Percentiles rank a stretch among this genome's conserved stretches.
Evolutionary conservation across 2,329 filamentous ascomycete species (phyloP).

Genomic region (Scytalidium lignicola): DNA sequence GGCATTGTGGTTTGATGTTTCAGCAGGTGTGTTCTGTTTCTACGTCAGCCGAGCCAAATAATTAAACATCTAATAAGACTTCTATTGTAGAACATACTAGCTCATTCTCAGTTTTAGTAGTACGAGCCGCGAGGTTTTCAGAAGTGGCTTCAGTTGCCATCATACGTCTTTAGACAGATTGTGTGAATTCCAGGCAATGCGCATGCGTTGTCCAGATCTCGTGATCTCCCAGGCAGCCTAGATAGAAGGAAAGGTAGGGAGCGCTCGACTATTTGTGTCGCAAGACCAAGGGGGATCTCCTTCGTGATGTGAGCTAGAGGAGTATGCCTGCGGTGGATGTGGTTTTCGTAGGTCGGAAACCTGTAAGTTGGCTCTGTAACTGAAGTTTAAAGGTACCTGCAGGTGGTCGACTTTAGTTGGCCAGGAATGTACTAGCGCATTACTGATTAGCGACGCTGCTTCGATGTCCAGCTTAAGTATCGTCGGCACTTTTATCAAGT

Average conservation of each 20-base stretch:
- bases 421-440: neutral
- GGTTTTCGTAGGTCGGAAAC: neutral
- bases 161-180: conserved; percentile 46
- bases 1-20: conserved; percentile 47
- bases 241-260: neutral
- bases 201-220: conserved; percentile 27
- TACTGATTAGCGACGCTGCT: neutral
- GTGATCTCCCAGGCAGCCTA: conserved; percentile 6
- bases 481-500: too few relatives aligned
- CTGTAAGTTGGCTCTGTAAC: neutral
- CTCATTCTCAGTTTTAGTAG: conserved; percentile 25
- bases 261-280: neutral
- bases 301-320: neutral
- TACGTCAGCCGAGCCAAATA: conserved; percentile 15
- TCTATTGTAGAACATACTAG: conserved; percentile 18
- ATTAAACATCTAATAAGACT: neutral
- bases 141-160: conserved; percentile 59
- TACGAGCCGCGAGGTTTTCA: conserved; percentile 36
- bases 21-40: conserved; percentile 29
- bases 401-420: neutral
- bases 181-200: conserved; percentile 24
- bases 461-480: too few relatives aligned
- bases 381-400: neutral
- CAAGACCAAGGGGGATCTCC: neutral
- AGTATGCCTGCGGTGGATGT: neutral